Evolutionary conservation across 345 rosid species (phyloP).

Genomic region (Dipteronia dyeriana): DNA sequence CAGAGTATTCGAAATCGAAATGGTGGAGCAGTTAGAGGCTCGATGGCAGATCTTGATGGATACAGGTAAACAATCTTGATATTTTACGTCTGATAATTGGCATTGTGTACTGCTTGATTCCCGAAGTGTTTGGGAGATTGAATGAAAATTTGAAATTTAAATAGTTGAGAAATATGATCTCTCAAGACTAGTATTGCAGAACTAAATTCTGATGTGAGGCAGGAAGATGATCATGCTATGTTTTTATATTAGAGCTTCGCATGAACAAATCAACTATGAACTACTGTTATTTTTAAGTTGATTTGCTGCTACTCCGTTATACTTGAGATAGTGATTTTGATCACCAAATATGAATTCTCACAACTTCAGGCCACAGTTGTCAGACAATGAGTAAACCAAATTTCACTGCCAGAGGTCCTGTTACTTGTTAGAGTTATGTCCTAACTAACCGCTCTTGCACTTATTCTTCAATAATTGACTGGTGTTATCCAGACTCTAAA

Average conservation of each 20-base stretch:
- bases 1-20: constrained; percentile 50
- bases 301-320: background rate
- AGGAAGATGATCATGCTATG: background rate
- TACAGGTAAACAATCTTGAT: constrained; percentile 42
- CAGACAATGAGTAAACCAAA: background rate
- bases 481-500: background rate
- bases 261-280: background rate
- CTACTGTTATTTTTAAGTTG: background rate
- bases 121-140: background rate
- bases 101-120: background rate
- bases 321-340: background rate
- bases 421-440: too few relatives aligned
- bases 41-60: constrained; percentile 36
- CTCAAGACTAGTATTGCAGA: background rate
- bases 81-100: constrained; percentile 7
- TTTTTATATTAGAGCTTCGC: background rate
- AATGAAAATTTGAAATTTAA: background rate
- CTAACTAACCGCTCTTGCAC: background rate
- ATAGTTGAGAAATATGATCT: background rate
- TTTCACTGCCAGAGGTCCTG: background rate
- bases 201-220: background rate
- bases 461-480: background rate
- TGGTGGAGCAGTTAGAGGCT: constrained; percentile 33
- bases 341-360: background rate
- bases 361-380: background rate